These are phyloP conservation scores for Kokia cookei DNA, from an alignment of 441 rosid species.

Conservation along the genomic window DNA sequence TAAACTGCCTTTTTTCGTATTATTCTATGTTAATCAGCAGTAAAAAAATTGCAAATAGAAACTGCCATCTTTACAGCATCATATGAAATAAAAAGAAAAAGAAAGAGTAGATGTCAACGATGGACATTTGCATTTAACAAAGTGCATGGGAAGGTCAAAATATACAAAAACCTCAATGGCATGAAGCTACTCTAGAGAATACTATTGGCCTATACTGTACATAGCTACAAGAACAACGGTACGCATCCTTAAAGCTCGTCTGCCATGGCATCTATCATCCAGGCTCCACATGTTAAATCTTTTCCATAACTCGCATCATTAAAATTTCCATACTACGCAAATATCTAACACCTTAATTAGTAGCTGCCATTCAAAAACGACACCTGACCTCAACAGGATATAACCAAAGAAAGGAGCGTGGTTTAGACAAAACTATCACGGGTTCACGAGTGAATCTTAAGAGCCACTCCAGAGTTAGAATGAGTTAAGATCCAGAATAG, in stretches of 20 bases:
- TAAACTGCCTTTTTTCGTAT: too few relatives aligned
- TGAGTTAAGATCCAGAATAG: background rate
- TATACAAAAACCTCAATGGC: constrained; percentile 3
- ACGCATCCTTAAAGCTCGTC: background rate
- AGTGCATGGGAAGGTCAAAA: background rate
- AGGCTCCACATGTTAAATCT: background rate
- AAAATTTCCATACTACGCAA: background rate
- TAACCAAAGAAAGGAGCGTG: constrained; percentile 3
- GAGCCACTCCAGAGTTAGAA: constrained; percentile 13
- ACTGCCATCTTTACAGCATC: too few relatives aligned
- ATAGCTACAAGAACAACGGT: background rate
- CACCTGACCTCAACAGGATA: background rate
- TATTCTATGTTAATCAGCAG: too few relatives aligned
- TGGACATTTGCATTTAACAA: background rate
- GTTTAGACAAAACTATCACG: constrained; percentile 26
- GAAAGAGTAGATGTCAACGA: too few relatives aligned
- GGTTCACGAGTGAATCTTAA: constrained; percentile 16
- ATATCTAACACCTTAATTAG: background rate
- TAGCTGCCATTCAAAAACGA: background rate
- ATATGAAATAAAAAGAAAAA: too few relatives aligned
- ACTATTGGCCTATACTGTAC: background rate
- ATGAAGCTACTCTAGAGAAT: background rate
- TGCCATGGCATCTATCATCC: background rate
- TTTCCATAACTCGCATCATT: background rate
- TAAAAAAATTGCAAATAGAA: too few relatives aligned